A percentile compares a stretch with the other conserved stretches of the same genome.
phyloP scores from a whole-genome alignment of 306 rosid genomes.

The Astragalus glycyphyllos region DNA sequence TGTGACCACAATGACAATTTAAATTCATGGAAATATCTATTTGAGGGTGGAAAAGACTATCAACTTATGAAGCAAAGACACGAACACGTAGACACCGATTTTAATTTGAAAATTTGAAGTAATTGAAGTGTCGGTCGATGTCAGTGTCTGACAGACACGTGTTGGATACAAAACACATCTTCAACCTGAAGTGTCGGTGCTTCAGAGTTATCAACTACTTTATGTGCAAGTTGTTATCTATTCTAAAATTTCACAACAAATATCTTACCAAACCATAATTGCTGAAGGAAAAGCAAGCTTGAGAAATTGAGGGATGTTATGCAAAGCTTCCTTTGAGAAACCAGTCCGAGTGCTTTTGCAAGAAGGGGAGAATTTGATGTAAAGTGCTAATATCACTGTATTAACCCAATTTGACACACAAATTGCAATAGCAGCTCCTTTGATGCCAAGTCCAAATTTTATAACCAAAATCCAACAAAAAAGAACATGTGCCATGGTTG shows the following conservation, averaged over 20 bases:
- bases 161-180: no score
- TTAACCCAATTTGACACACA: slow-evolving; percentile 69
- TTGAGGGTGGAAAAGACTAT: not conserved
- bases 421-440: slow-evolving; percentile 69
- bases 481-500: slow-evolving; percentile 54
- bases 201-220: not conserved
- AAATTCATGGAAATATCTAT: no score
- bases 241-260: no score
- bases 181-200: no score
- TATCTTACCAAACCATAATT: slow-evolving; percentile 67
- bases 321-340: slow-evolving; percentile 59
- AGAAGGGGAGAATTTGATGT: slow-evolving; percentile 65
- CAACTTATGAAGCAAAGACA: no score
- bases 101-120: no score
- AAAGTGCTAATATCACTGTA: slow-evolving; percentile 51
- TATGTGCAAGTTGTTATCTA: not conserved
- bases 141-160: no score
- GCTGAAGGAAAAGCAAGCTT: slow-evolving; percentile 77
- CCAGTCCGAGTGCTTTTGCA: slow-evolving; percentile 67
- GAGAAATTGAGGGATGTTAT: slow-evolving; percentile 48
- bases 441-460: slow-evolving; percentile 63
- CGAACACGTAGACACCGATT: no score
- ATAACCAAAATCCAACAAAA: slow-evolving; percentile 62
- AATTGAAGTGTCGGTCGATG: no score
- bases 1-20: no score